Conservation (phyloP, 1,284 basidiomycete species). For the Leccinum fuscescens region DNA sequence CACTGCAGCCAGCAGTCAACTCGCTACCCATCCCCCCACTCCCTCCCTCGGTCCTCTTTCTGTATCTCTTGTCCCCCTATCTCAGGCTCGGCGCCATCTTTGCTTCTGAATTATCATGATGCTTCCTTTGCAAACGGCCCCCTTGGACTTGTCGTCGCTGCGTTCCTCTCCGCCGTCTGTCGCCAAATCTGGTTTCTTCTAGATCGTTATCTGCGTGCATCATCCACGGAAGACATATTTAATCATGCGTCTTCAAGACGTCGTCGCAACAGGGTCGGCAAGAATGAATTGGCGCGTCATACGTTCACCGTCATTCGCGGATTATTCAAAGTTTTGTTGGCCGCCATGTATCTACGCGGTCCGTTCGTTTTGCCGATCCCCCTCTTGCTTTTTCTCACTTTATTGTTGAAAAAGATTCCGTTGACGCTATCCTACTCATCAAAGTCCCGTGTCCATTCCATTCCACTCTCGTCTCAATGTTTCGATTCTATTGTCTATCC, state of each 20-base stretch:
- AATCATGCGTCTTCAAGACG: constrained; percentile 59
- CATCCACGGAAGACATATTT: constrained; percentile 63
- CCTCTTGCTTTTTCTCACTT: constrained; percentile 3
- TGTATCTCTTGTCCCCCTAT: constrained; percentile 67
- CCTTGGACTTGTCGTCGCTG: constrained; percentile 52
- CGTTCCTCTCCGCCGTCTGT: constrained; percentile 55
- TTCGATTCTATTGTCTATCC: constrained; percentile 41
- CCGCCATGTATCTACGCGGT: constrained; percentile 65
- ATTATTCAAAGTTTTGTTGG: constrained; percentile 47
- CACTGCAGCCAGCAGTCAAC: constrained; percentile 41
- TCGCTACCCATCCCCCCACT: constrained; percentile 51
- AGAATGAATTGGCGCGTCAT: constrained; percentile 40
- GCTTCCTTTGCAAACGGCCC: constrained; percentile 51
- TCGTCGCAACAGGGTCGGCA: constrained; percentile 43
- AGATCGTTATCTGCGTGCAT: constrained; percentile 61
- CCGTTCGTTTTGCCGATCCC: constrained; percentile 27
- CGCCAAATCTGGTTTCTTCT: constrained; percentile 74
- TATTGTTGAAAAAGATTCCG: constrained; percentile 42
- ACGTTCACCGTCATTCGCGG: constrained; percentile 44
- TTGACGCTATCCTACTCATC: constrained; percentile 49
- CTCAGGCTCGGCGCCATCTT: constrained; percentile 71
- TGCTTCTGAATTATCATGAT: constrained; percentile 41
- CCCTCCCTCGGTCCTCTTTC: constrained; percentile 55
- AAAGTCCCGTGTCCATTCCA: constrained; percentile 33
- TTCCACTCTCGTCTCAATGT: constrained; percentile 33